These are phyloP conservation scores for Aquanectria penicillioides DNA, from an alignment of 2,329 filamentous ascomycete genomes.

Conservation along the genomic window DNA sequence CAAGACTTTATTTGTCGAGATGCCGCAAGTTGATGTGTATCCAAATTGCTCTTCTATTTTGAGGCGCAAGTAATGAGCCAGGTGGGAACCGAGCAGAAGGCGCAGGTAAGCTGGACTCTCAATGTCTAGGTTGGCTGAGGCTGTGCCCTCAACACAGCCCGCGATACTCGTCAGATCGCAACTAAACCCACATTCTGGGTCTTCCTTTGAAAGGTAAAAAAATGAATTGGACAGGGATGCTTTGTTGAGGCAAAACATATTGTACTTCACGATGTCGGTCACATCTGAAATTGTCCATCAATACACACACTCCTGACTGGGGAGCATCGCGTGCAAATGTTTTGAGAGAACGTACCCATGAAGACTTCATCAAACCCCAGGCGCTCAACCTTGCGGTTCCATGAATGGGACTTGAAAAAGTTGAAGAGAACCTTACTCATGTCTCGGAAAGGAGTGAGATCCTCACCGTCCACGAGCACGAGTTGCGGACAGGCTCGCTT, in stretches of 20 bases:
- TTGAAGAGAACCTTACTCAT: constrained; percentile 83
- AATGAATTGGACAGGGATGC: constrained; percentile 75
- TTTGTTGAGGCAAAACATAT: constrained; percentile 74
- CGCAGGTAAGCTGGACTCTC: constrained; percentile 62
- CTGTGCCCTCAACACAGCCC: constrained; percentile 63
- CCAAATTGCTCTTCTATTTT: constrained; percentile 80
- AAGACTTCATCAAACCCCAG: constrained; percentile 90
- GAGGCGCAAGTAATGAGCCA: constrained; percentile 78
- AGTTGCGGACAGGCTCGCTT: constrained; percentile 83
- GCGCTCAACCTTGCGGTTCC: constrained; percentile 81
- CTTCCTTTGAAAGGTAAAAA: constrained; percentile 77
- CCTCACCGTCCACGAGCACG: constrained; percentile 87
- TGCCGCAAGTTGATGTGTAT: constrained; percentile 88
- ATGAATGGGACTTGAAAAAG: constrained; percentile 78
- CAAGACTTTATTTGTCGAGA: constrained; percentile 87
- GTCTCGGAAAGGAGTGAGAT: constrained; percentile 85
- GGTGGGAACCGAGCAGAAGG: constrained; percentile 81
- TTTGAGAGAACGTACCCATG: constrained; percentile 49
- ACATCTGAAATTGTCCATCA: constrained; percentile 66
- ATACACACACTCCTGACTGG: background rate
- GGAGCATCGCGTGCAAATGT: background rate
- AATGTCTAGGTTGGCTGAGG: constrained; percentile 36
- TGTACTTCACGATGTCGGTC: constrained; percentile 87
- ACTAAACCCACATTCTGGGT: constrained; percentile 82
- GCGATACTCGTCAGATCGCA: constrained; percentile 78